Evolutionary conservation across 108 stramenopile genomes (phyloP).

Genomic region (Pseudonitzschia delicatissima): DNA sequence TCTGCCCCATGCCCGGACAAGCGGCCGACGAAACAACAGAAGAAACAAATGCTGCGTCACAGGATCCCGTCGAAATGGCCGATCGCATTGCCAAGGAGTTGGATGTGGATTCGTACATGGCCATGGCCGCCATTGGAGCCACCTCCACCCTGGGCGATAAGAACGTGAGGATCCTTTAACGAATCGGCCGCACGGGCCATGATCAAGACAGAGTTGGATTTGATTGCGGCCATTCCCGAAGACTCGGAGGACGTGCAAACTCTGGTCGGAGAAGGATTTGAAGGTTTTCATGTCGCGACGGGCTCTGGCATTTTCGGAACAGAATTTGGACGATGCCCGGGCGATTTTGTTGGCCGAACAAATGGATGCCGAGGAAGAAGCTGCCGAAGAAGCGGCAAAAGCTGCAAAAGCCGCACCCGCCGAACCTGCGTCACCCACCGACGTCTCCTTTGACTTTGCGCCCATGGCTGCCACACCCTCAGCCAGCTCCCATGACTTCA

Average conservation of each 20-base stretch:
- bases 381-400: conserved; percentile 23
- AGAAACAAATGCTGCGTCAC: no score
- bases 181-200: conserved; percentile 61
- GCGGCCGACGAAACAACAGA: conserved; percentile 1
- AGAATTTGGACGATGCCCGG: conserved; percentile 73
- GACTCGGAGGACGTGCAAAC: conserved; percentile 59
- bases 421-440: conserved; percentile 20
- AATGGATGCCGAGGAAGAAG: conserved; percentile 68
- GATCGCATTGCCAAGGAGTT: conserved; percentile 50
- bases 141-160: conserved; percentile 37
- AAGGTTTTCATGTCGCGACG: conserved; percentile 58
- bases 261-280: conserved; percentile 66
- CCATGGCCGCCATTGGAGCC: conserved; percentile 71
- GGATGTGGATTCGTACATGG: conserved; percentile 57
- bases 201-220: conserved; percentile 66
- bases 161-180: conserved; percentile 39
- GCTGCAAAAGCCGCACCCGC: conserved; percentile 25
- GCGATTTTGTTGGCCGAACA: conserved; percentile 84
- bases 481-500: not conserved
- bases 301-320: conserved; percentile 80
- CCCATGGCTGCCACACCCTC: no score
- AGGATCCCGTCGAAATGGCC: conserved; percentile 45
- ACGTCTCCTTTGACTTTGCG: no score
- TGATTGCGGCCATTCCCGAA: conserved; percentile 54
- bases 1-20: conserved; percentile 40